Conservation (phyloP, 2,329 filamentous ascomycete genomes). For the Pseudogymnoascus sp. region DNA sequence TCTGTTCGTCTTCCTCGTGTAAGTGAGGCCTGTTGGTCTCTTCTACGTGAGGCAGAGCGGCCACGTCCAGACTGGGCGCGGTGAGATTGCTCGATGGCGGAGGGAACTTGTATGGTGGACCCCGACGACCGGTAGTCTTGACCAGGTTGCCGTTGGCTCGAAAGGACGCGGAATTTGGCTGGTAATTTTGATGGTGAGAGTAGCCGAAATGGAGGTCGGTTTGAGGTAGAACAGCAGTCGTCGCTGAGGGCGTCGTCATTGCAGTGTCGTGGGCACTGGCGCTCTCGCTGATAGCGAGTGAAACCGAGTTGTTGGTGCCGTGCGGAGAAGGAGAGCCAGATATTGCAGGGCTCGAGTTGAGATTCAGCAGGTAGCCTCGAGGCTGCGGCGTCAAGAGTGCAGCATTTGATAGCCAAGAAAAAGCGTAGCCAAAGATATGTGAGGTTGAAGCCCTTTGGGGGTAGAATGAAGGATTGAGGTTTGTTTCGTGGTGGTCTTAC, state of each 20-base stretch:
- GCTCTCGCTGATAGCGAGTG: slow-evolving; percentile 1
- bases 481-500: slow-evolving; percentile 1
- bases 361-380: neutral
- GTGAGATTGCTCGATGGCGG: slow-evolving; percentile 26
- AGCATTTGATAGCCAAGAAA: slow-evolving; percentile 2
- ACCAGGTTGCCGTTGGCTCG: slow-evolving; percentile 36
- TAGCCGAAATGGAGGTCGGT: slow-evolving; percentile 58
- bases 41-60: slow-evolving; percentile 20
- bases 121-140: slow-evolving; percentile 26
- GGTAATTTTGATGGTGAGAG: slow-evolving; percentile 46
- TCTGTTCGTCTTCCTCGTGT: neutral
- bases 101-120: slow-evolving; percentile 24
- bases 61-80: slow-evolving; percentile 18
- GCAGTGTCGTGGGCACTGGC: slow-evolving; percentile 11
- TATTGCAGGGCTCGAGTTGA: neutral
- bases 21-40: slow-evolving; percentile 12
- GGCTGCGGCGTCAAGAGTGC: neutral
- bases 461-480: slow-evolving; percentile 3
- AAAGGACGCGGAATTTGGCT: slow-evolving; percentile 41
- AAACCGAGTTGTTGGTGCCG: neutral
- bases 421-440: neutral
- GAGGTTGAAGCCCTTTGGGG: neutral
- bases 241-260: slow-evolving; percentile 78
- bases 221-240: slow-evolving; percentile 62
- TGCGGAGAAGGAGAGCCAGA: neutral